A percentile compares a stretch with the other conserved stretches of the same genome.
phyloP scores from a whole-genome alignment of 768 basidiomycete species.

The Grammothele lineata region DNA sequence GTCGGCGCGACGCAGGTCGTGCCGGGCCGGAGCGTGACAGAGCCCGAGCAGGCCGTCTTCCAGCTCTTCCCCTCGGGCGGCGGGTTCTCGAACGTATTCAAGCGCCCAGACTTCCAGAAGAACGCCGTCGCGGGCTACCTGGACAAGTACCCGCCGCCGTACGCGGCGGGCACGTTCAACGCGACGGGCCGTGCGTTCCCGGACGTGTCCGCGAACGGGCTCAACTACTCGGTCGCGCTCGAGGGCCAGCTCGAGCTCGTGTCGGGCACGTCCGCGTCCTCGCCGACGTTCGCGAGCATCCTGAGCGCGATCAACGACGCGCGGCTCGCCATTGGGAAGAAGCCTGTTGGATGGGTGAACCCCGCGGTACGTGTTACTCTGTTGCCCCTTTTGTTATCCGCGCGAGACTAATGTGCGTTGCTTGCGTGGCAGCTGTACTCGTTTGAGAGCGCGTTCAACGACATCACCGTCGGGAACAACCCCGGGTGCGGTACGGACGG shows the following conservation, averaged over 20 bases:
- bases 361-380: conserved; percentile 52
- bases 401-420: too few relatives aligned
- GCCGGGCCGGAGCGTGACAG: conserved; percentile 14
- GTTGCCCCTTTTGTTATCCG: too few relatives aligned
- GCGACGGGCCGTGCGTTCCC: conserved; percentile 28
- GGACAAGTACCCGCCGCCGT: conserved; percentile 28
- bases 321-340: conserved; percentile 27
- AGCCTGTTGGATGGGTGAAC: conserved; percentile 45
- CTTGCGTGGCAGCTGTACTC: conserved; percentile 25
- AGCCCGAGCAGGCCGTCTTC: conserved; percentile 27
- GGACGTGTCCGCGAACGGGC: conserved; percentile 30
- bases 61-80: conserved; percentile 29
- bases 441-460: conserved; percentile 22
- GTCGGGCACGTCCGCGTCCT: conserved; percentile 27
- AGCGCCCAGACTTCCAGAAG: conserved; percentile 33
- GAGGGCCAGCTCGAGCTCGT: background rate
- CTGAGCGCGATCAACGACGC: conserved; percentile 33
- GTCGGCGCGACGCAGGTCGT: conserved; percentile 34
- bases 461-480: conserved; percentile 23
- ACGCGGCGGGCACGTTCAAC: conserved; percentile 29
- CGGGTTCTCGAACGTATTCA: conserved; percentile 40
- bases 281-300: conserved; percentile 28
- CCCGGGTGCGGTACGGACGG: conserved; percentile 30
- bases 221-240: conserved; percentile 14
- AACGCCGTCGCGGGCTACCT: conserved; percentile 24